These are phyloP conservation scores for Punica granatum DNA, from an alignment of 345 rosid genomes.

Conservation along the genomic window DNA sequence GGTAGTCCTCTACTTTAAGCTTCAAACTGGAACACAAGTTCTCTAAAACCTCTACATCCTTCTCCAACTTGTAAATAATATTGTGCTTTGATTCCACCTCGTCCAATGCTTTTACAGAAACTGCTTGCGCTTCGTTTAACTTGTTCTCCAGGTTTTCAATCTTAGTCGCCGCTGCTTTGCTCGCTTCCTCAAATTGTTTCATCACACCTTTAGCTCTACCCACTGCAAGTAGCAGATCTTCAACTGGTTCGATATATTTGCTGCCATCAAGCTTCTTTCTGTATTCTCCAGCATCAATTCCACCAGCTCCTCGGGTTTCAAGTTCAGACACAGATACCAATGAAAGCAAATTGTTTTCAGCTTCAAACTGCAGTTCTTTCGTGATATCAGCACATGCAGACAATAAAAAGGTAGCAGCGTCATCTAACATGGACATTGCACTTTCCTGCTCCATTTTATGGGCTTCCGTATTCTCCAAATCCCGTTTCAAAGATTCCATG, in stretches of 20 bases:
- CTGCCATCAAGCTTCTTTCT: slow-evolving; percentile 23
- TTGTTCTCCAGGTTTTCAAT: slow-evolving; percentile 56
- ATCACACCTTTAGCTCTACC: slow-evolving; percentile 27
- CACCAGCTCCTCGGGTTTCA: slow-evolving; percentile 30
- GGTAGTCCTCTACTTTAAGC: slow-evolving; percentile 35
- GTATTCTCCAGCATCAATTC: slow-evolving; percentile 22
- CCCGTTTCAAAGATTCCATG: slow-evolving; percentile 47
- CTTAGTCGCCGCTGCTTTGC: slow-evolving; percentile 34
- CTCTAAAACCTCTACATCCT: slow-evolving; percentile 38
- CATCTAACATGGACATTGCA: slow-evolving; percentile 35
- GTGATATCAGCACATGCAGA: slow-evolving; percentile 58
- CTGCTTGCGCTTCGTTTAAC: slow-evolving; percentile 28
- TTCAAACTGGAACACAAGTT: slow-evolving; percentile 40
- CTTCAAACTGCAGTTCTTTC: slow-evolving; percentile 46
- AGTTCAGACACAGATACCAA: slow-evolving; percentile 36
- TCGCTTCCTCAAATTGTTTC: slow-evolving; percentile 47
- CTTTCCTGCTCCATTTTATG: slow-evolving; percentile 43
- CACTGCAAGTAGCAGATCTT: slow-evolving; percentile 36
- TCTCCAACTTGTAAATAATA: slow-evolving; percentile 49
- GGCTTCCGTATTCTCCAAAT: slow-evolving; percentile 35
- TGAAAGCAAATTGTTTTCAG: slow-evolving; percentile 35
- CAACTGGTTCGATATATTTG: slow-evolving; percentile 30
- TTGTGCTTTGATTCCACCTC: slow-evolving; percentile 43
- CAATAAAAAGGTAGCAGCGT: slow-evolving; percentile 34
- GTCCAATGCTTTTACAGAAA: slow-evolving; percentile 33